Percentiles rank a stretch among this genome's conserved stretches.
phyloP scores from a whole-genome alignment of 768 basidiomycete species.

The Tylopilus vinaceipallidus region DNA sequence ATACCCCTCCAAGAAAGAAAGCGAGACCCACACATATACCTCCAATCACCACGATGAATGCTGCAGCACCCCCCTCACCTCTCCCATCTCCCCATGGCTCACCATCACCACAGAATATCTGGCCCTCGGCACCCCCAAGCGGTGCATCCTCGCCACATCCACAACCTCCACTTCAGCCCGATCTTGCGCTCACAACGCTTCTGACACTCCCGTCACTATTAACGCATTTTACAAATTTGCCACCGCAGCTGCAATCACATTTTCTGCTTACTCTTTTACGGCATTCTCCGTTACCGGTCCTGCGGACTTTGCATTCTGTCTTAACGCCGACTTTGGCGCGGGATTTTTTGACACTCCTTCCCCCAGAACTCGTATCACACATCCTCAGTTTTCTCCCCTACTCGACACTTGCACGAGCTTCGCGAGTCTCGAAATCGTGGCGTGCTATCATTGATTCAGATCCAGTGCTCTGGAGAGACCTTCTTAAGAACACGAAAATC shows the following conservation, averaged over 20 bases:
- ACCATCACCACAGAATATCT: conserved; percentile 69
- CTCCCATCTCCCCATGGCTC: conserved; percentile 85
- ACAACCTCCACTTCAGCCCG: conserved; percentile 75
- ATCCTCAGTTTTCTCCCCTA: conserved; percentile 85
- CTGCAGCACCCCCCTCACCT: conserved; percentile 80
- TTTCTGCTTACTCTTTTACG: conserved; percentile 89
- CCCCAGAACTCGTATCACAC: conserved; percentile 88
- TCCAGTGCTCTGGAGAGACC: conserved; percentile 83
- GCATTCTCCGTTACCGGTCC: conserved; percentile 86
- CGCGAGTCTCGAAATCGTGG: conserved; percentile 89
- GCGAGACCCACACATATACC: conserved; percentile 60
- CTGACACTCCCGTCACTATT: conserved; percentile 83
- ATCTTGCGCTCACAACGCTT: conserved; percentile 78
- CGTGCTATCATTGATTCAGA: conserved; percentile 89
- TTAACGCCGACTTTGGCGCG: conserved; percentile 88
- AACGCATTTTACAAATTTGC: conserved; percentile 75
- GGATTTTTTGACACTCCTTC: conserved; percentile 90
- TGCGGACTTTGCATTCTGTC: conserved; percentile 86
- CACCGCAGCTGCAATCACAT: conserved; percentile 85
- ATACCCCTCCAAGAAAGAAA: conserved; percentile 71
- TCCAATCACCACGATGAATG: conserved; percentile 61
- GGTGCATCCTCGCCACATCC: conserved; percentile 69
- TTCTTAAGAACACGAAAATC: conserved; percentile 77
- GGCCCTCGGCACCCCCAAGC: conserved; percentile 82
- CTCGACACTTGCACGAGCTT: conserved; percentile 78